Base-by-base conservation (phyloP, 805 yeast genomes). In the Jamesozyma jinghongensis region DNA sequence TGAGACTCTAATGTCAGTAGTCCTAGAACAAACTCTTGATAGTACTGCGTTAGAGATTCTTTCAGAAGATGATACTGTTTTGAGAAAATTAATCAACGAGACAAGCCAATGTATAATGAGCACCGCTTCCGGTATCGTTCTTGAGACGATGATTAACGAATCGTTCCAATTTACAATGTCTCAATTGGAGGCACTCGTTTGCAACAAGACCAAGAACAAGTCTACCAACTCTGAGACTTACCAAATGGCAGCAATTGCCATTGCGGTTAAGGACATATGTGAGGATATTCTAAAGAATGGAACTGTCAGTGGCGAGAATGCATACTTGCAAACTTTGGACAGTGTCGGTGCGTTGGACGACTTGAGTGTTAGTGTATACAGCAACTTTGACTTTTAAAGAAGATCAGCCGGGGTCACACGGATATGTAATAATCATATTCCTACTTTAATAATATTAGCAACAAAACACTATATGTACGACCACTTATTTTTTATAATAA, bases 361-460 rank as follows among this genome's bases (percentile, higher is more conserved):
- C 45, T 71, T 88, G 50, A 81, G 95, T 63, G 97, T 97, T 4
- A 73, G 86, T 49, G 88, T 88, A 7, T 88, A 88, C 60, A 81
- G 95, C 16, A 86, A 86, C 54, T 85, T 83, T 50, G 54, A 56
- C 19, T 44, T 54, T 14, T 50, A 42, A 35, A 10, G 6, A n/a
- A n/a, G n/a, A n/a, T n/a, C n/a, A n/a, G n/a, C n/a, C n/a, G n/a
- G n/a, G n/a, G n/a, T n/a, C n/a, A n/a, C n/a, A n/a, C n/a, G n/a
- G n/a, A n/a, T n/a, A n/a, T n/a, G n/a, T n/a, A n/a, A n/a, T n/a
- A n/a, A n/a, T n/a, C n/a, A n/a, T n/a, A n/a, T 20, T 20, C 10
- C 12, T 17, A 16, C 14, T 18, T 11, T 17, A 8, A 19, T 22
- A 22, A 22, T 22, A 22, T 22, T 22, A 22, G 10, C 26, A 22